Percentiles rank a stretch among this genome's conserved stretches.
phyloP scores from a whole-genome alignment of 2,329 filamentous ascomycete genomes.

The Xylariaceae sp. region DNA sequence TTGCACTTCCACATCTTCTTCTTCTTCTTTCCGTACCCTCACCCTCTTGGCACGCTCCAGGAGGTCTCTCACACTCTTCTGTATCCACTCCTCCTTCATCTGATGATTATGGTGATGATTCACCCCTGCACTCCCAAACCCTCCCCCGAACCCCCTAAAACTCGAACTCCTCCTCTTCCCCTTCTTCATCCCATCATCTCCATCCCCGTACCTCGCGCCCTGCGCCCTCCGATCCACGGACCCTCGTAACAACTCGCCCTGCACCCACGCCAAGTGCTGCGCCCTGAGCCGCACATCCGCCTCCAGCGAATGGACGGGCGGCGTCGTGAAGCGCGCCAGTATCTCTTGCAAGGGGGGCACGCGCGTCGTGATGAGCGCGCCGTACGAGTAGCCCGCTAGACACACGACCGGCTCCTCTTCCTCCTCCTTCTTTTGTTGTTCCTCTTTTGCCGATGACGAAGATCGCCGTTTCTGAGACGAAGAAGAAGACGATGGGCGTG shows the following conservation, averaged over 20 bases:
- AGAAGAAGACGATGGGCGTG: neutral
- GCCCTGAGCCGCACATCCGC: slow-evolving; percentile 68
- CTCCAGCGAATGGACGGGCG: slow-evolving; percentile 50
- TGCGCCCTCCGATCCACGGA: too few species aligned
- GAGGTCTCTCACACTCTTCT: slow-evolving; percentile 43
- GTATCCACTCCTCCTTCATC: slow-evolving; percentile 44
- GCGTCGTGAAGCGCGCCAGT: slow-evolving; percentile 51
- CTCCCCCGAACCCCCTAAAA: too few species aligned
- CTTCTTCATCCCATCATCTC: too few species aligned
- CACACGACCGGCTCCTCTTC: slow-evolving; percentile 36
- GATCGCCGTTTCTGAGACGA: too few species aligned
- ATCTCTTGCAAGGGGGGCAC: slow-evolving; percentile 60
- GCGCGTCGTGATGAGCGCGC: slow-evolving; percentile 71
- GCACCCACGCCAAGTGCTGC: slow-evolving; percentile 59
- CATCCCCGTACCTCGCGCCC: slow-evolving; percentile 50
- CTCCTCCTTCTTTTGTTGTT: too few species aligned
- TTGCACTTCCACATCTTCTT: slow-evolving; percentile 14
- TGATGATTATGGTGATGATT: slow-evolving; percentile 33
- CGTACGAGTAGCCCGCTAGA: slow-evolving; percentile 84
- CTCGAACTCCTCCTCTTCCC: too few species aligned
- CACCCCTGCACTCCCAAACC: slow-evolving; percentile 23
- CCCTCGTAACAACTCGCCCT: slow-evolving; percentile 42
- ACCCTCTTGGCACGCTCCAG: slow-evolving; percentile 36
- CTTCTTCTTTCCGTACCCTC: slow-evolving; percentile 13
- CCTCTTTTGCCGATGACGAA: too few species aligned